Conservation (phyloP, 352 stramenopile genomes). For the Poterioochromonas sp. region DNA sequence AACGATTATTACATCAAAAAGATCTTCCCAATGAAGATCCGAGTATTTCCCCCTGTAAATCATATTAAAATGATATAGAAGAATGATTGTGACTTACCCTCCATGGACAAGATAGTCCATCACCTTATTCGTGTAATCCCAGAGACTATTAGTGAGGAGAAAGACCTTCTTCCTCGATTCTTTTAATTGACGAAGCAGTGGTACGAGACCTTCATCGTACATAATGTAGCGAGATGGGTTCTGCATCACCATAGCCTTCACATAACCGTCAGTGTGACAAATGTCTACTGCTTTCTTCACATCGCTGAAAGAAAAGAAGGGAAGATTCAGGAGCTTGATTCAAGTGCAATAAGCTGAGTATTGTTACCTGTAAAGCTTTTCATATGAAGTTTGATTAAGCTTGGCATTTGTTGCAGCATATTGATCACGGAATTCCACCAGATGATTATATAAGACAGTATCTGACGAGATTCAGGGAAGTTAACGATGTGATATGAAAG, state of each 20-base stretch:
- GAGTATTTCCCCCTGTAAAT: constrained; percentile 33
- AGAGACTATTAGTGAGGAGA: constrained; percentile 67
- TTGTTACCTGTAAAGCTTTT: constrained; percentile 4
- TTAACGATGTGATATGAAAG: background rate
- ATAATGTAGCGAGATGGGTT: constrained; percentile 47
- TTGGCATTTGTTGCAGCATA: background rate
- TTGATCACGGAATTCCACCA: constrained; percentile 62
- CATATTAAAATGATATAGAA: constrained; percentile 9
- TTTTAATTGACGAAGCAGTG: constrained; percentile 52
- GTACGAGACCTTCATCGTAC: background rate
- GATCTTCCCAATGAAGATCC: constrained; percentile 45
- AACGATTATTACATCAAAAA: constrained; percentile 53
- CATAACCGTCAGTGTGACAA: constrained; percentile 68
- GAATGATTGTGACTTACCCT: too few relatives aligned
- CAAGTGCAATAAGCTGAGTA: background rate
- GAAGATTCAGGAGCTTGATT: background rate
- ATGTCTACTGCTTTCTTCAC: constrained; percentile 63
- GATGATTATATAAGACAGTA: constrained; percentile 60
- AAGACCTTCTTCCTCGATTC: constrained; percentile 60
- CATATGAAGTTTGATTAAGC: too few relatives aligned
- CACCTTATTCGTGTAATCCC: constrained; percentile 67
- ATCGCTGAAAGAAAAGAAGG: constrained; percentile 44
- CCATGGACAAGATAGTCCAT: constrained; percentile 55
- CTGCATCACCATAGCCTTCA: constrained; percentile 62
- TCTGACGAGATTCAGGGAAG: constrained; percentile 51